These are phyloP conservation scores for Flaveria ramosissima DNA, from an alignment of 129 eudicot genomes.

Conservation along the genomic window DNA sequence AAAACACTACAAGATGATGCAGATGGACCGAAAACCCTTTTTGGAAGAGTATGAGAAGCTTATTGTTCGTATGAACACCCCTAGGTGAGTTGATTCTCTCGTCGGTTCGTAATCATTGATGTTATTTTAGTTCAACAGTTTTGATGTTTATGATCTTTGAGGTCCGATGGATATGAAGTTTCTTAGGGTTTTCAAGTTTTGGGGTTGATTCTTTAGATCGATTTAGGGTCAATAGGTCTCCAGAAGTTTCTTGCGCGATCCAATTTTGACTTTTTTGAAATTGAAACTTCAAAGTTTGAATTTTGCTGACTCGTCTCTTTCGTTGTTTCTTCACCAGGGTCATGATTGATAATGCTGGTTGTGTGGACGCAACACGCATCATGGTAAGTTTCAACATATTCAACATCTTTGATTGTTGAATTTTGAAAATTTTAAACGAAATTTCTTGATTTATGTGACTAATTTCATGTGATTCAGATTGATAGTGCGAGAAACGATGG, in stretches of 20 bases:
- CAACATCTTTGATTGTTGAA: no score
- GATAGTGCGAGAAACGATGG: constrained; percentile 91
- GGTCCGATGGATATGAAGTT: neutral
- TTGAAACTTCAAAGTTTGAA: constrained; percentile 25
- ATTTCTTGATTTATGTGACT: neutral
- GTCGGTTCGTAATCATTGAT: neutral
- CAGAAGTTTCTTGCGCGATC: constrained; percentile 24
- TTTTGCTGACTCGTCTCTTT: constrained; percentile 28
- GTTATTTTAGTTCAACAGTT: neutral
- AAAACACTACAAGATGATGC: constrained; percentile 27
- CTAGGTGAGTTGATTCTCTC: constrained; percentile 48
- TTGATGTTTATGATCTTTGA: neutral
- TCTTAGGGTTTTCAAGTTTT: neutral
- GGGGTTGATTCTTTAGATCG: no score
- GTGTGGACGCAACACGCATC: constrained; percentile 67
- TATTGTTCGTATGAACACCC: constrained; percentile 70
- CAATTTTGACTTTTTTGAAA: constrained; percentile 33
- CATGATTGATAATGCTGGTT: constrained; percentile 86
- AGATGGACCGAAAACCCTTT: constrained; percentile 69
- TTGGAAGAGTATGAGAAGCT: constrained; percentile 90
- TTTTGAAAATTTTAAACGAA: neutral
- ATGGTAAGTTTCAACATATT: constrained; percentile 50
- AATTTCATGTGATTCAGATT: constrained; percentile 43
- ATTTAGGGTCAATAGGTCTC: neutral
- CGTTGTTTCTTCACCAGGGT: constrained; percentile 51